Conservation (phyloP, 192 early-diverging fungal species). For the Tieghemiomyces parasiticus region DNA sequence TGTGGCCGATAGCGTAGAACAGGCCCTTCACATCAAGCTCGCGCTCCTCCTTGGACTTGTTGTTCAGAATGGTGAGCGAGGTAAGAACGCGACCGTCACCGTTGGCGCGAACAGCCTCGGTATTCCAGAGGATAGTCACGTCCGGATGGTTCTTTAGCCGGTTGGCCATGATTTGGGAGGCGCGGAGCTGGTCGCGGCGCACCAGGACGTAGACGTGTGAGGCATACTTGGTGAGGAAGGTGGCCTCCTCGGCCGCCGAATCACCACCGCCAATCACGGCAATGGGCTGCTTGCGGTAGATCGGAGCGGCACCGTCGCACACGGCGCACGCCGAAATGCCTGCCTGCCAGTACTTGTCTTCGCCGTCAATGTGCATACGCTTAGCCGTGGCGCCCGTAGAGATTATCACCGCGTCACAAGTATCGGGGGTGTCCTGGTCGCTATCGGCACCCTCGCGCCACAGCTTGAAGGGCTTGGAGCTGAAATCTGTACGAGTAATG, state of each 20-base stretch:
- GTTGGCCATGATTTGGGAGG: constrained; percentile 93
- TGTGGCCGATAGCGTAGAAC: constrained; percentile 98
- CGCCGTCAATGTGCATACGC: constrained; percentile 74
- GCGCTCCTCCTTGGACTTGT: constrained; percentile 45
- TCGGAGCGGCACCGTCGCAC: constrained; percentile 95
- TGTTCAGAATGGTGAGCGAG: constrained; percentile 59
- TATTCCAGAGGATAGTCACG: constrained; percentile 87
- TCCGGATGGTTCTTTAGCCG: constrained; percentile 76
- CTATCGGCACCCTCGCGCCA: constrained; percentile 70
- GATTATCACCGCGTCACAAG: constrained; percentile 73
- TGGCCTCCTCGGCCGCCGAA: constrained; percentile 91
- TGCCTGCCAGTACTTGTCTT: constrained; percentile 93
- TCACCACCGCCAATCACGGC: constrained; percentile 96
- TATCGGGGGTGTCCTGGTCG: constrained; percentile 46
- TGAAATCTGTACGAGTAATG: constrained; percentile 71
- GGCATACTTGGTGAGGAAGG: constrained; percentile 93
- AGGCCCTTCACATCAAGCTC: constrained; percentile 73
- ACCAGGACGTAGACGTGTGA: constrained; percentile 89
- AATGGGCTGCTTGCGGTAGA: constrained; percentile 91
- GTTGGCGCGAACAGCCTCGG: constrained; percentile 63
- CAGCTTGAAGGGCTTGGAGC: constrained; percentile 65
- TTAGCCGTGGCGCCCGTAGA: constrained; percentile 99
- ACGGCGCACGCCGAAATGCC: constrained; percentile 99
- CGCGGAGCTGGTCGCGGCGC: constrained; percentile 88
- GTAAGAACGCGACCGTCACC: constrained; percentile 74